A percentile compares a stretch with the other conserved stretches of the same genome.
Conservation (phyloP, 2,329 filamentous ascomycete species). For the Dichotomopilus funicola region DNA sequence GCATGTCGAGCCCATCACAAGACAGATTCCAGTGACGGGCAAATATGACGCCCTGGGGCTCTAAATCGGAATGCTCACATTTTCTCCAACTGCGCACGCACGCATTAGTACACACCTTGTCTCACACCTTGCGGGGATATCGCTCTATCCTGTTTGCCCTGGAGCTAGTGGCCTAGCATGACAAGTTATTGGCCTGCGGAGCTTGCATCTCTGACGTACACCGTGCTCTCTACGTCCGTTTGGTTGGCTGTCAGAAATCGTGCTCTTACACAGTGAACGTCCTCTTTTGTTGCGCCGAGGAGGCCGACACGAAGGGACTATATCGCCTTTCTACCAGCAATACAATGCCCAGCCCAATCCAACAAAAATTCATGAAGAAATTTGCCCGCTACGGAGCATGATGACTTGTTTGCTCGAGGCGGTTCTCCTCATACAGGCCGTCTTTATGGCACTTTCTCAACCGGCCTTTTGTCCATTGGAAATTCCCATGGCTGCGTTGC, state of each 20-base stretch:
- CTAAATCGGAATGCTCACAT: constrained; percentile 18
- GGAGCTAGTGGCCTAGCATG: background rate
- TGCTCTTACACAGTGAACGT: background rate
- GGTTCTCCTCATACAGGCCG: too few species aligned
- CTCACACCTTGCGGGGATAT: background rate
- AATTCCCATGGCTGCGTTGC: background rate
- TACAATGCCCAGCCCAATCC: too few species aligned
- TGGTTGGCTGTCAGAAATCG: background rate
- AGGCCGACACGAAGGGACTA: too few species aligned
- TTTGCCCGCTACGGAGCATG: too few species aligned
- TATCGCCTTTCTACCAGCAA: too few species aligned
- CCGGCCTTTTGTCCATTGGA: too few species aligned
- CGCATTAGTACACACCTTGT: background rate
- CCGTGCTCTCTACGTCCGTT: background rate
- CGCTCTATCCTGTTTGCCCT: background rate
- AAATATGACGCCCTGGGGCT: constrained; percentile 31
- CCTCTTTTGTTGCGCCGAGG: too few species aligned
- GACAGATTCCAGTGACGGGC: constrained; percentile 18
- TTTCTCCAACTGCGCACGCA: background rate
- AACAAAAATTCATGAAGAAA: too few species aligned
- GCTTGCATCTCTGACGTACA: background rate
- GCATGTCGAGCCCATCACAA: constrained; percentile 14
- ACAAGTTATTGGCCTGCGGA: background rate
- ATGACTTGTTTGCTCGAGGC: too few species aligned
- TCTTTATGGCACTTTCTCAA: too few species aligned